Conservation (phyloP, 176 grass and related monocot genomes). For the Zoysia japonica region DNA sequence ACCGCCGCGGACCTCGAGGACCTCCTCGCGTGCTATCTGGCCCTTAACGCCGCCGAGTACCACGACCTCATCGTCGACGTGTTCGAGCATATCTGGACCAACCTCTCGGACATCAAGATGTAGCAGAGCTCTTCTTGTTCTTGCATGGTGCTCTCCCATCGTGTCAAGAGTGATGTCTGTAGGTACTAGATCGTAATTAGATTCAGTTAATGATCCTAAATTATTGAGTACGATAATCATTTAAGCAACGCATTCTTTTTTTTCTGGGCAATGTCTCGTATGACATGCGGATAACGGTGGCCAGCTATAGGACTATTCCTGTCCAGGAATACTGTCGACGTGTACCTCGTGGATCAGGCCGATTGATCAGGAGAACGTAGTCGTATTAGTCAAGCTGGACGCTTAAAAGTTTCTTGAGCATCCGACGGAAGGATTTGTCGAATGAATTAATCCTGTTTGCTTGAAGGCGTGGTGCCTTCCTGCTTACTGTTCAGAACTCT, state of each 20-base stretch:
- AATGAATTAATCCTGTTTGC: not conserved
- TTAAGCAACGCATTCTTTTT: too few species aligned
- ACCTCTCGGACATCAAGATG: constrained; percentile 54
- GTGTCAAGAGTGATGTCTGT: constrained; percentile 14
- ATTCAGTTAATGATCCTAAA: constrained; percentile 40
- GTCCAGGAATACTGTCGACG: not conserved
- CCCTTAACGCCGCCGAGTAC: constrained; percentile 81
- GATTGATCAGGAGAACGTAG: not conserved
- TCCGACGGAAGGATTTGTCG: constrained; percentile 5
- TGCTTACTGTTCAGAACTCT: not conserved
- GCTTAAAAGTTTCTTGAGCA: constrained; percentile 2
- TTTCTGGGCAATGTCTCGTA: not conserved
- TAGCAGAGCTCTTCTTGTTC: constrained; percentile 22
- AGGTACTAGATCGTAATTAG: constrained; percentile 11
- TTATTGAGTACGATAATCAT: constrained; percentile 34
- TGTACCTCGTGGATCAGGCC: not conserved
- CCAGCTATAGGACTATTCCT: not conserved
- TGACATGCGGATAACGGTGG: not conserved
- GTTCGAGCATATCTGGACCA: constrained; percentile 80
- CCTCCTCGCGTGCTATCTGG: constrained; percentile 90
- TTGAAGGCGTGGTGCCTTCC: constrained; percentile 11
- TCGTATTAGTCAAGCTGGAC: not conserved
- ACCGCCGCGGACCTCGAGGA: constrained; percentile 80
- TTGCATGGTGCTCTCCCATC: constrained; percentile 25
- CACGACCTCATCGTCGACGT: constrained; percentile 89